Evolutionary conservation across 768 basidiomycete genomes (phyloP).

Genomic region (Mrakia frigida): DNA sequence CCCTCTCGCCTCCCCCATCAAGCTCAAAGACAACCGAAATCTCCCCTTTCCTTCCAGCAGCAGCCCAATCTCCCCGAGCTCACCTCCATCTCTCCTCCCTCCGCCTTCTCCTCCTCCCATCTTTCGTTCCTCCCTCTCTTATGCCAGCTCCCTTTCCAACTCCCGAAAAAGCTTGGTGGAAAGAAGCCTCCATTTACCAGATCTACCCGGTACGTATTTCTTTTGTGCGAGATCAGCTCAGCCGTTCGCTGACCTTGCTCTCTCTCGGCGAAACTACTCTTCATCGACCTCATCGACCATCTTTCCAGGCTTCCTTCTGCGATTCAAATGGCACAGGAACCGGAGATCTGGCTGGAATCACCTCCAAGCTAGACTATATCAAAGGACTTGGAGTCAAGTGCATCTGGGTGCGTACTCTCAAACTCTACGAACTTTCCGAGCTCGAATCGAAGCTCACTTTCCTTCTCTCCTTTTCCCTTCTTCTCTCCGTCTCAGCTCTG

Average conservation of each 20-base stretch:
- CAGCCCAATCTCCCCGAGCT: not conserved
- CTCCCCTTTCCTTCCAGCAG: not conserved
- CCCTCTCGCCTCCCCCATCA: too few species aligned
- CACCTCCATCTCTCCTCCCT: not conserved
- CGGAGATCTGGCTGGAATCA: conserved; percentile 66
- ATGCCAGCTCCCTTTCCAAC: not conserved
- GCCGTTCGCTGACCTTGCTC: not conserved
- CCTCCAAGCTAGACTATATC: conserved; percentile 62
- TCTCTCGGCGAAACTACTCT: not conserved
- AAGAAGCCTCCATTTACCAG: conserved; percentile 9
- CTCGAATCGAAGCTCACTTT: not conserved
- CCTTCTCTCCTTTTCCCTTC: not conserved
- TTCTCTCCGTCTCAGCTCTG: conserved; percentile 44
- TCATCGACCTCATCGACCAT: not conserved
- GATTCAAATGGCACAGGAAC: conserved; percentile 68
- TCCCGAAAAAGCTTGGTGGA: conserved; percentile 7
- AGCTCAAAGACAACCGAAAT: not conserved
- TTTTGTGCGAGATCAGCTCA: not conserved
- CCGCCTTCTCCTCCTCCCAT: not conserved
- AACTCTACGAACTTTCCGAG: too few species aligned
- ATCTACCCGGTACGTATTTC: conserved; percentile 41
- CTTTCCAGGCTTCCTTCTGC: conserved; percentile 52
- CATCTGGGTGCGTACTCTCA: conserved; percentile 50
- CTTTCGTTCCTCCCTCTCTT: not conserved
- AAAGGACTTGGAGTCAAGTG: conserved; percentile 62